Base-by-base conservation (phyloP, 2,329 filamentous ascomycete genomes). In the Pseudogymnoascus sp. region DNA sequence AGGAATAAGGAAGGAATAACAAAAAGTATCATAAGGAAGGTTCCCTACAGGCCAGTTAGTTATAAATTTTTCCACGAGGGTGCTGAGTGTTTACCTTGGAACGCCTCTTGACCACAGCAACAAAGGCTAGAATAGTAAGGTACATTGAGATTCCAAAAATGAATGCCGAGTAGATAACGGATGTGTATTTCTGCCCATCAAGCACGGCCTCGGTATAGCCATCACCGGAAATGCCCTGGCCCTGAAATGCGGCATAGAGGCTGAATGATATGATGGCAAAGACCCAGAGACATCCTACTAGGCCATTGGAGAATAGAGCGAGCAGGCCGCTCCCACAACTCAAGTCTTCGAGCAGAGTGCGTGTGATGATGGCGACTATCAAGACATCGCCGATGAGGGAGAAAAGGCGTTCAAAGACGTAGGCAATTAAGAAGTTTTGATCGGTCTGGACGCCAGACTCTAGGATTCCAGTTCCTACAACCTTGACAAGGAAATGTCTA, bases 141-240 rank as follows among this genome's bases (percentile, higher is more conserved):
- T 64, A 63, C 59, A 64, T 65, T 50, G 63, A 67, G 58, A 65
- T 63, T 63, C 59, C 61, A 9, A 64, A 65, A 37, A 58, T 64
- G 35, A 58, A 50, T n/a, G 38, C 61, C 6, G 39, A 39, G 12
- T 36, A 66, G n/a, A 54, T 33, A 54, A 54, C 9, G 22, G 25
- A 2, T 9, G n/a, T 54, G 30, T 54, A 54, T 18, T 54, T 54
- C 25, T 9, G 16, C 18, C 43, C 25, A 12, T 54, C 43, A 33
- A 18, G 18, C n/a, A 28, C 30, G 25, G n/a, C 12, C 6, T 18
- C 4, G 25, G 43, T 12, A 18, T 2, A n/a, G 9, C 2, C 6
- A n/a, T 28, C 43, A 22, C 6, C n/a, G 25, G 43, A n/a, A 1
- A 54, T 6, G 43, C 16, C 6, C 18, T 54, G 43, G 2, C 43